phyloP scores from a whole-genome alignment of 768 basidiomycete species.

The Hericium erinaceus region DNA sequence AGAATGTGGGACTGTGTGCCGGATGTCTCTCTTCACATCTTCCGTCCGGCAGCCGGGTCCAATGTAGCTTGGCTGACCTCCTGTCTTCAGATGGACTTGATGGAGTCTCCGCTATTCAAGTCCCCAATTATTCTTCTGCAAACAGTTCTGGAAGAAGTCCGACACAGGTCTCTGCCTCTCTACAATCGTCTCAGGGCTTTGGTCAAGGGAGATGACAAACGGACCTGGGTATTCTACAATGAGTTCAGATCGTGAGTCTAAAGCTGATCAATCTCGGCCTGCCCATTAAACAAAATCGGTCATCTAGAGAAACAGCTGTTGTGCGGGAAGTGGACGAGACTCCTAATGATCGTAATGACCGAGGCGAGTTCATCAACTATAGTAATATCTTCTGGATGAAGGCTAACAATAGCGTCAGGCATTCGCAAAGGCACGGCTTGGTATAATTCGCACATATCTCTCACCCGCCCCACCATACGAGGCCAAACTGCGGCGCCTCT shows the following conservation, averaged over 20 bases:
- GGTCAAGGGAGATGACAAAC: constrained; percentile 76
- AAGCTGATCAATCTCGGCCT: background rate
- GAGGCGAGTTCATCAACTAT: constrained; percentile 41
- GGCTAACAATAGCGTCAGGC: constrained; percentile 35
- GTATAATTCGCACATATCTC: constrained; percentile 69
- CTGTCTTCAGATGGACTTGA: constrained; percentile 74
- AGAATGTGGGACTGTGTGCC: background rate
- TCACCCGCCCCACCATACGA: constrained; percentile 41
- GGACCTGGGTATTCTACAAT: constrained; percentile 81
- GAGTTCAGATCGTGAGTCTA: constrained; percentile 68
- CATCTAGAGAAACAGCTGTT: constrained; percentile 65
- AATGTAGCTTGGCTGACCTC: background rate
- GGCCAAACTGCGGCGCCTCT: constrained; percentile 34
- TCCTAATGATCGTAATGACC: constrained; percentile 91
- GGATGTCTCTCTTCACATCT: background rate
- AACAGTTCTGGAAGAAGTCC: constrained; percentile 93
- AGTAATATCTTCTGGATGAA: background rate
- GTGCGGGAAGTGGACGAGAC: constrained; percentile 69
- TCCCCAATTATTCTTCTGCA: constrained; percentile 86
- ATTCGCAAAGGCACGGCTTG: constrained; percentile 83
- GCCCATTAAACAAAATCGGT: background rate
- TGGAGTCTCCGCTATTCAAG: constrained; percentile 67
- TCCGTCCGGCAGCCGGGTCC: too few relatives aligned
- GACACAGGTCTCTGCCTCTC: constrained; percentile 86
- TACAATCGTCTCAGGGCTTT: constrained; percentile 88